A percentile compares a stretch with the other conserved stretches of the same genome.
These are phyloP conservation scores for Fusarium liriodendri DNA, from an alignment of 2,329 filamentous ascomycete genomes.

Conservation along the genomic window DNA sequence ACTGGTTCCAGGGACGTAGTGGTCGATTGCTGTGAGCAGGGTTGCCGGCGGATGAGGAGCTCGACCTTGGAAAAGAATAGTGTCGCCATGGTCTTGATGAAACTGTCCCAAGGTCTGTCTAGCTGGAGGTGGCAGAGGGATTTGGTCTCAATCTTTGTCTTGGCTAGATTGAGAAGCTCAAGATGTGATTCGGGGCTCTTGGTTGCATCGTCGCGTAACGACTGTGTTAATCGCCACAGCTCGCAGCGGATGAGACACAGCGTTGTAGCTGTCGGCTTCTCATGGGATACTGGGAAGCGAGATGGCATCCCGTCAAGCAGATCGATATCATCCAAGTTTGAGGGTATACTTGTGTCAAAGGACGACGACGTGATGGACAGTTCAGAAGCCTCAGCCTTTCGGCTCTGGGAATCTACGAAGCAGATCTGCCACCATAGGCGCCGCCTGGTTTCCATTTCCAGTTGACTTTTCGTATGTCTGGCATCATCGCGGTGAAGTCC, in stretches of 20 bases:
- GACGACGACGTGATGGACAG: constrained; percentile 30
- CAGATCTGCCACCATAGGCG: constrained; percentile 47
- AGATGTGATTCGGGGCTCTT: constrained; percentile 19
- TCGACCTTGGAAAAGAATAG: constrained; percentile 46
- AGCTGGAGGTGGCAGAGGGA: constrained; percentile 22
- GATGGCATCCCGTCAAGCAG: background rate
- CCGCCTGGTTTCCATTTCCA: constrained; percentile 36
- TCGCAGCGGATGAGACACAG: constrained; percentile 43
- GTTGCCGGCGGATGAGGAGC: constrained; percentile 30
- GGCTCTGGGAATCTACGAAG: constrained; percentile 41
- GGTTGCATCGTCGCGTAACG: constrained; percentile 13
- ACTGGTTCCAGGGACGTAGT: constrained; percentile 7
- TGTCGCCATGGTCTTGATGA: constrained; percentile 34
- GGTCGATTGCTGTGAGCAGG: background rate
- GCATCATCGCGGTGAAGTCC: constrained; percentile 29
- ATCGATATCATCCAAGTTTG: constrained; percentile 54
- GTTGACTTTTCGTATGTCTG: background rate
- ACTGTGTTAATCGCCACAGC: constrained; percentile 40
- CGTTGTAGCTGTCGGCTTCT: constrained; percentile 21
- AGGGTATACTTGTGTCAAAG: constrained; percentile 56
- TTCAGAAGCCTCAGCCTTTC: constrained; percentile 20
- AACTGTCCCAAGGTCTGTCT: constrained; percentile 19
- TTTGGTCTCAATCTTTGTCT: constrained; percentile 15
- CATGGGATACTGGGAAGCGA: background rate
- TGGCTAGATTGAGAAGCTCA: constrained; percentile 16